phyloP scores from a whole-genome alignment of 83 land plant species.

The Picea engelmannii region DNA sequence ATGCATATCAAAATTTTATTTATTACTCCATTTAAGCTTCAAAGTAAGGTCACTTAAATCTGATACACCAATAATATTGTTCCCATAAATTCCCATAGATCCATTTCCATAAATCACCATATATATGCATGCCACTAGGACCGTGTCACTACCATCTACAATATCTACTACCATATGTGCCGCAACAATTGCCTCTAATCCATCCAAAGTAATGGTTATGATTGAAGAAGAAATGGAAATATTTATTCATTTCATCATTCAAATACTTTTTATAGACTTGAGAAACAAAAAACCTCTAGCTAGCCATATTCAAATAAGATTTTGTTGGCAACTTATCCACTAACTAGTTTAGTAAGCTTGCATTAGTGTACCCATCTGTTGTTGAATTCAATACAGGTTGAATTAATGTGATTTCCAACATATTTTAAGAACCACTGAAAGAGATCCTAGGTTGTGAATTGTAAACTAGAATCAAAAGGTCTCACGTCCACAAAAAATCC shows the following conservation, averaged over 20 bases:
- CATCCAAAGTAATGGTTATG: conserved; percentile 35
- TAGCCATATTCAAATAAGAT: conserved; percentile 75
- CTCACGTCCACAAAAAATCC: conserved; percentile 40
- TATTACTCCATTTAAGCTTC: conserved; percentile 71
- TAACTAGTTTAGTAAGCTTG: conserved; percentile 56
- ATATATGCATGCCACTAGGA: conserved; percentile 74
- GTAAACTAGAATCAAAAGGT: background rate
- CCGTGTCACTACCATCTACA: conserved; percentile 34
- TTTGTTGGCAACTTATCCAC: conserved; percentile 77
- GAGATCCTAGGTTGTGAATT: conserved; percentile 17
- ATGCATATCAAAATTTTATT: too few species aligned
- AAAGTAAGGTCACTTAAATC: conserved; percentile 44
- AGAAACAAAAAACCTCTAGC: conserved; percentile 77
- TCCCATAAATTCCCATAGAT: conserved; percentile 38
- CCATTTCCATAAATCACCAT: conserved; percentile 69
- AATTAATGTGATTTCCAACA: conserved; percentile 60
- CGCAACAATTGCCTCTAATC: conserved; percentile 41
- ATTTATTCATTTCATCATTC: conserved; percentile 74
- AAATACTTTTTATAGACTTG: conserved; percentile 79
- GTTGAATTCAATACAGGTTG: conserved; percentile 64
- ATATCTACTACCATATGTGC: conserved; percentile 67
- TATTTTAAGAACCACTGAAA: conserved; percentile 39
- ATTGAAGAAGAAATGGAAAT: conserved; percentile 64
- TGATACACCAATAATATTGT: conserved; percentile 62
- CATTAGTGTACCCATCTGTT: conserved; percentile 41